Base-by-base conservation (phyloP, 2,329 filamentous ascomycete genomes). In the Verticillium zaregamsianum region DNA sequence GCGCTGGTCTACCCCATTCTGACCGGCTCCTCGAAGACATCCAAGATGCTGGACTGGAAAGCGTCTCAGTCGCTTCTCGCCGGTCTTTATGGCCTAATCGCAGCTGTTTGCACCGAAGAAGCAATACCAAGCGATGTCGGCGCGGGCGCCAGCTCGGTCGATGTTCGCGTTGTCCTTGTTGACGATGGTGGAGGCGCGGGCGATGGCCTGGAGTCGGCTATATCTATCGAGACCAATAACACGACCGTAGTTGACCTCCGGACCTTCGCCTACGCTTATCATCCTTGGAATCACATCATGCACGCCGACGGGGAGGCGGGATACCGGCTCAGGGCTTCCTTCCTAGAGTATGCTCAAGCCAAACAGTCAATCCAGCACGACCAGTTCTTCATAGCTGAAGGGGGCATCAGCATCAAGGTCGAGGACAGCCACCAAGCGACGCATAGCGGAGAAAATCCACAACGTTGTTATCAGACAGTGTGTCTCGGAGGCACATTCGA, bases 401-500 rank as follows among this genome's bases (percentile, higher is more conserved):
- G 82, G 2, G 86, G 85, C 1, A 72, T 86, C 49, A 79, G 78
- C 28, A 67, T 86, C 32, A 74, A 76, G 35, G 66, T 75, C 7
- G 25, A 17, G 4, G 17, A 25, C 20, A 17, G 14, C 54, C 12
- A 31, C 25, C 25, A 14, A 25, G 11, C 25, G 11, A 25, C 54
- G 5, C 60, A 12, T 28, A 56, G 3, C 23, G 67, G 68, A 0
- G 45, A n/a, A n/a, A 14, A 12, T 7, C 9, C 7, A 9, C n/a
- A 52, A 12, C n/a, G 9, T 12, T 3, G 45, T 14, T 75, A 75
- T 63, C 62, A 64, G 3, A 70, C 66, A 3, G 90, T 96, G 58
- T 91, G 90, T 59, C 86, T 98, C 14, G 95, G 94, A 33, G 95
- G 95, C 11, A 99, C 95, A 0, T 99, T 98, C 76, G 95, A 99